Percentiles rank a stretch among this genome's conserved stretches.
These are phyloP conservation scores for Ganoderma lingzhi DNA, from an alignment of 1,284 basidiomycete species.

Conservation along the genomic window DNA sequence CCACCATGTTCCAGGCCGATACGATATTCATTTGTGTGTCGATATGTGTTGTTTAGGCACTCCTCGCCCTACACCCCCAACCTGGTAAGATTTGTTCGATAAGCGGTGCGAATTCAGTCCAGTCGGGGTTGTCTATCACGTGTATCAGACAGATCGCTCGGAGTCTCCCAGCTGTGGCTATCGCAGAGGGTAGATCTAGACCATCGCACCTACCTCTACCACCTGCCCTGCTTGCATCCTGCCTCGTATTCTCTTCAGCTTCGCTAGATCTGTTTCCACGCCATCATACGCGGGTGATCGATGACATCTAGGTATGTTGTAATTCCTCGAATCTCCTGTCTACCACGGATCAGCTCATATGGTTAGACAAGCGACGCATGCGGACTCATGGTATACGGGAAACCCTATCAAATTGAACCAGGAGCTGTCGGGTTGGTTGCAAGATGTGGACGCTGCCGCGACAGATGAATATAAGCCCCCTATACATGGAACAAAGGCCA, in stretches of 20 bases:
- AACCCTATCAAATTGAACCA: conserved; percentile 61
- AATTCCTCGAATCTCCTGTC: not conserved
- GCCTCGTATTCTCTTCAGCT: not conserved
- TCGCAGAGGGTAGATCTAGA: not conserved
- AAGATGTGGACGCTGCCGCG: conserved; percentile 61
- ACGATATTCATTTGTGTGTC: not conserved
- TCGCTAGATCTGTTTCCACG: not conserved
- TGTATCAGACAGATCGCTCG: conserved; percentile 16
- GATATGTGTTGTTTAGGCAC: not conserved
- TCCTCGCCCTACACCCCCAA: not conserved
- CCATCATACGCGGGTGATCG: too few species aligned
- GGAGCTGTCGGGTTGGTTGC: conserved; percentile 75
- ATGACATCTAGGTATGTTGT: conserved; percentile 6
- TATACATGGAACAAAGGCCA: conserved; percentile 82
- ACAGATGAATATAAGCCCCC: conserved; percentile 63
- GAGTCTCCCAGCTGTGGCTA: not conserved
- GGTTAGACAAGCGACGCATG: conserved; percentile 78
- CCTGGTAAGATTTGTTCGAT: not conserved
- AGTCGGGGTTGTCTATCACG: conserved; percentile 5
- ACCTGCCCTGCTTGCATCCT: not conserved
- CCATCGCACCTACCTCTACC: not conserved
- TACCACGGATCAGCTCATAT: not conserved
- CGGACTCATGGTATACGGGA: conserved; percentile 90
- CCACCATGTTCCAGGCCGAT: conserved; percentile 46
- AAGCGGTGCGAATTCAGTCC: not conserved